Conservation (phyloP, 2,329 filamentous ascomycete species). For the Parascedosporium putredinis region DNA sequence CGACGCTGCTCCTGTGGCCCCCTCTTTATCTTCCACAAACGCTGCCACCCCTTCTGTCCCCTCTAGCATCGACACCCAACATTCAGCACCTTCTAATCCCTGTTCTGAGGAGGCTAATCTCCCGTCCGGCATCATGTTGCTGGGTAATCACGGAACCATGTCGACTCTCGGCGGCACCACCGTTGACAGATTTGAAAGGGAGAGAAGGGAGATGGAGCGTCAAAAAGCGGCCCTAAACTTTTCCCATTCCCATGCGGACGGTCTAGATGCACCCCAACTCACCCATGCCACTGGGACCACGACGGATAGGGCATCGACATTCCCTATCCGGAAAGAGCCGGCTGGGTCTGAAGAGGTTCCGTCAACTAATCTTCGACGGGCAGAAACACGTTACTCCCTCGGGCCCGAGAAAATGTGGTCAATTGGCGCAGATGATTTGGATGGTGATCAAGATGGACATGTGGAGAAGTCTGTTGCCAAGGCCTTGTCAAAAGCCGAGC, state of each 20-base stretch:
- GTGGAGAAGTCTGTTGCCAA: slow-evolving; percentile 57
- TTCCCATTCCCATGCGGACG: neutral
- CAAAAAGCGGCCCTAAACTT: neutral
- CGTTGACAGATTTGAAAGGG: slow-evolving; percentile 6
- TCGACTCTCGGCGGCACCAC: neutral
- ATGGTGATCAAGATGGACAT: slow-evolving; percentile 40
- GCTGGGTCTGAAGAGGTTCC: slow-evolving; percentile 4
- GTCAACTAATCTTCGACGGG: slow-evolving; percentile 8
- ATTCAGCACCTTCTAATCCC: slow-evolving; percentile 5
- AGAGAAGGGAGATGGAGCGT: slow-evolving; percentile 1
- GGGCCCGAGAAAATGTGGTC: slow-evolving; percentile 53
- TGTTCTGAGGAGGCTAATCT: neutral
- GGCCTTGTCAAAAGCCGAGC: slow-evolving; percentile 50
- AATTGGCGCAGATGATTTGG: slow-evolving; percentile 41
- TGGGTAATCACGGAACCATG: neutral
- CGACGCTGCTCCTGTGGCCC: slow-evolving; percentile 3
- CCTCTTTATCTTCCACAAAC: slow-evolving; percentile 1
- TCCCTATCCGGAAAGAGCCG: slow-evolving; percentile 4
- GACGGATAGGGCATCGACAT: slow-evolving; percentile 13
- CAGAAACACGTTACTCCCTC: slow-evolving; percentile 12
- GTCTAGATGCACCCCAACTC: neutral
- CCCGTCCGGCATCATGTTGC: neutral
- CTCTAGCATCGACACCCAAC: neutral
- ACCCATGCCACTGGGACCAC: too few species aligned
- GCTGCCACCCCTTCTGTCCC: slow-evolving; percentile 1